Evolutionary conservation across 2,329 filamentous ascomycete genomes (phyloP), one percentile per base, ranked within the genome.

Genomic region (Aureobasidium musti): DNA sequence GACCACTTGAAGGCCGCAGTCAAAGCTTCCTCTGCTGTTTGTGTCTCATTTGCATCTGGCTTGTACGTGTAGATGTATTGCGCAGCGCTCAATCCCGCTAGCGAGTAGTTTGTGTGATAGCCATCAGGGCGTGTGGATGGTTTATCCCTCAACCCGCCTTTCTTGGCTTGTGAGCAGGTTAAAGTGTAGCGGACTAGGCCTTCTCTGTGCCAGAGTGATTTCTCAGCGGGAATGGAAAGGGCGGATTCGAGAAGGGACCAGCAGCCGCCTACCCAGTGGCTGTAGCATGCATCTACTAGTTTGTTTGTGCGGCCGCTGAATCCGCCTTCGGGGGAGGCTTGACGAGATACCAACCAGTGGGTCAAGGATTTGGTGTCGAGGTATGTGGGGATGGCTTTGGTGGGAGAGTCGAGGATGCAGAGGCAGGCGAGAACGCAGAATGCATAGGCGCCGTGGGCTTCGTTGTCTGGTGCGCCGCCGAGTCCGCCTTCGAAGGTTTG

Each of bases 401-500:
- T 84, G 66, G 95, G 94, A 66, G 89, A 83, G 73, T 91, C 92
- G 56, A 98, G 81, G 70, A 98, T 91, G 73, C 91, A 89, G 65
- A 99, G 85, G 78, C 91, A 96, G 65, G 90, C 95, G 67, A 99
- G 81, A 66, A 91, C 93, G 79, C 94, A 97, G 79, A 98, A 98
- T 30, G 94, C 91, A 80, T 98, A 99, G 70, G 92, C 95, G 68
- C 95, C 95, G 79, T 99, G 95, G 65, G 94, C 95, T 83, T 99
- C 95, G 70, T 90, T 88, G 68, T 89, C 89, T 63, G 93, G 95
- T 70, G 89, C 89, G 66, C 87, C 90, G 70, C 91, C 93, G 71
- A 99, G 92, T 57, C 95, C 95, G 70, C 95, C 95, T 81, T 99
- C 95, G 78, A 90, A 97, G 13, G 91, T 96, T 83, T 98, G 94